Evolutionary conservation across 805 yeast species (phyloP), one percentile per base, ranked within the genome.

Genomic region (Pichia deserticola): DNA sequence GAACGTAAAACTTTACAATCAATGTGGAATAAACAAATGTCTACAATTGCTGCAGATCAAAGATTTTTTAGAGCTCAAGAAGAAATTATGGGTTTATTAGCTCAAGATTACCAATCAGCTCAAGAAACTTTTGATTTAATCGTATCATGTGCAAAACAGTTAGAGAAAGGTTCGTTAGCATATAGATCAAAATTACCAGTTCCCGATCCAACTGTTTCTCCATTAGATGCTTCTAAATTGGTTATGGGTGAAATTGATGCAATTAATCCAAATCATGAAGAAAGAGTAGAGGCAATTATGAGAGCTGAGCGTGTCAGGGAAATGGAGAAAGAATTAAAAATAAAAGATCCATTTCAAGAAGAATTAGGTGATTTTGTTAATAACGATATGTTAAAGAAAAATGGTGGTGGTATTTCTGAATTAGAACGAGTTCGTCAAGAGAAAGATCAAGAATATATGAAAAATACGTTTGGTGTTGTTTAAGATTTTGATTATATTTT

Each of bases 41-140:
- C 89, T 53, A 83, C 84, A 36, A 92, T 93, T 12, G 85, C 96
- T 55, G 96, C 89, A 60, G 97, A 90, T 60, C 98, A 93, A 64
- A 95, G 92, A 56, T 89, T 89, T 64, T 81, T 90, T 68, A 86
- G 86, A 49, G 75, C 89, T 20, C 97, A 92, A 65, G 97, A 89
- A 59, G 96, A 88, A 52, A 76, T 95, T 48, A 79, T 88, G 1
- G 74, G 73, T 33, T 95, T 92, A 61, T 68, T 93, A 54, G 78
- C 76, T 40, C 93, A 88, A 54, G 99, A 93, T 66, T 67, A 93
- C 34, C 77, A 75, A 28, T 84, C 82, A 58, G 93, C 95, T 1
- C 73, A 74, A 42, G 96, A 89, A 60, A 92, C 97, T 0, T 88
- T 82, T 60, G 78, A 77, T 39, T 71, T 93, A 38, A 90, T 93